Percentiles rank a stretch among this genome's conserved stretches.
phyloP scores from a whole-genome alignment of 2,329 filamentous ascomycete species.

The Aspergillus ustus region DNA sequence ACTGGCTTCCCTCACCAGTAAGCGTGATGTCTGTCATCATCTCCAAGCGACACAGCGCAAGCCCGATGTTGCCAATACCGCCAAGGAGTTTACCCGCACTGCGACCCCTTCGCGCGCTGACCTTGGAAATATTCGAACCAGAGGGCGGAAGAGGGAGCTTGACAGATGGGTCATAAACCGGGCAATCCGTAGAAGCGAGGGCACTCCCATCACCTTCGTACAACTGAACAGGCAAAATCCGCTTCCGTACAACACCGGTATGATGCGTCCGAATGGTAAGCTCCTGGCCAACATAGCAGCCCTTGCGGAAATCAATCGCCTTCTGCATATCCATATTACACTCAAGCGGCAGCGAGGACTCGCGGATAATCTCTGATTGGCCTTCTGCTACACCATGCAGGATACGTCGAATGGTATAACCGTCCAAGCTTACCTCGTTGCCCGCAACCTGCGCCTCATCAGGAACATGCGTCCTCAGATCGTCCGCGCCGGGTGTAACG shows the following conservation, averaged over 20 bases:
- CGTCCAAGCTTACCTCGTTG: constrained; percentile 56
- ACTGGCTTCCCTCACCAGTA: constrained; percentile 68
- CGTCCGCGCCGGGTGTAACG: constrained; percentile 42
- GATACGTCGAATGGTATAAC: constrained; percentile 78
- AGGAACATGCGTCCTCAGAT: constrained; percentile 35
- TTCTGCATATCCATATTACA: constrained; percentile 84
- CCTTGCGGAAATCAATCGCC: constrained; percentile 91
- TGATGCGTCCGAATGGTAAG: constrained; percentile 95
- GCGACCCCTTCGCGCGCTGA: constrained; percentile 60
- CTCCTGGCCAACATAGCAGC: constrained; percentile 96
- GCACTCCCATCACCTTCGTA: constrained; percentile 55
- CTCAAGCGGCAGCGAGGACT: constrained; percentile 80
- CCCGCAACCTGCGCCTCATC: constrained; percentile 48
- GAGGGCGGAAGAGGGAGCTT: constrained; percentile 36
- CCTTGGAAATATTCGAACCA: constrained; percentile 59
- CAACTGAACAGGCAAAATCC: constrained; percentile 79
- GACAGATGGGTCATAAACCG: constrained; percentile 39
- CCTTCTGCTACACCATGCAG: constrained; percentile 84
- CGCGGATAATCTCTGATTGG: constrained; percentile 73
- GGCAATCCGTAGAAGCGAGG: constrained; percentile 55
- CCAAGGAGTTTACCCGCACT: constrained; percentile 80
- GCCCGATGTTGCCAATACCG: constrained; percentile 81
- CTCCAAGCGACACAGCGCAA: constrained; percentile 85
- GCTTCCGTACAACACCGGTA: constrained; percentile 88
- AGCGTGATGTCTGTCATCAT: constrained; percentile 83